Percentiles rank a stretch among this genome's conserved stretches.
Evolutionary conservation across 1,139 yeast species (phyloP).

Genomic region (Geotrichum macrosporum): DNA sequence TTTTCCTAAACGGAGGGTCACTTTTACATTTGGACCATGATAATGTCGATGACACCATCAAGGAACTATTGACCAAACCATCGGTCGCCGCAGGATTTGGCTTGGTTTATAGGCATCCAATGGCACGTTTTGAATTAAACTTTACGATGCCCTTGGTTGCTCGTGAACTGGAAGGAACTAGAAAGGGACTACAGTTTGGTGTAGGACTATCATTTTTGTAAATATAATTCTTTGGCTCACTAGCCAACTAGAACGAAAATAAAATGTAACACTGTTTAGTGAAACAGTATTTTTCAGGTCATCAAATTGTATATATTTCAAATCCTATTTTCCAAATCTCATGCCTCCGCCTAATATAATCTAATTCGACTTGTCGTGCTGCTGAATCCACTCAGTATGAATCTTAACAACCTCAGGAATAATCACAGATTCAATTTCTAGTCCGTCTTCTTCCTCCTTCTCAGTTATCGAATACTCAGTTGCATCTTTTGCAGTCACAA

Average conservation of each 20-base stretch:
- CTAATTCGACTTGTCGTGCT: conserved; percentile 1
- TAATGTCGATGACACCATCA: conserved; percentile 28
- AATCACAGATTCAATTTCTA: conserved; percentile 70
- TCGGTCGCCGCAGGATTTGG: conserved; percentile 59
- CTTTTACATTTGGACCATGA: conserved; percentile 46
- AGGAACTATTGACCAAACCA: conserved; percentile 36
- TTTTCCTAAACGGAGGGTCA: conserved; percentile 71
- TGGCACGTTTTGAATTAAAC: conserved; percentile 87
- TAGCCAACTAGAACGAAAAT: no score
- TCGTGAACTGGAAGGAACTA: conserved; percentile 57
- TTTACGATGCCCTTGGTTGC: conserved; percentile 72
- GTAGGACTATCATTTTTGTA: conserved; percentile 80
- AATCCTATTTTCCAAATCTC: no score
- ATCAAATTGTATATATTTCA: no score
- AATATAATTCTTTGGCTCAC: no score
- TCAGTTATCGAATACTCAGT: conserved; percentile 52
- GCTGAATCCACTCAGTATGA: conserved; percentile 58
- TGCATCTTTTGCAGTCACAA: conserved; percentile 55
- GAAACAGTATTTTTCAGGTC: no score
- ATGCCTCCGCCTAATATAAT: no score
- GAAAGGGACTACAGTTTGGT: conserved; percentile 93
- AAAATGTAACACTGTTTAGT: no score
- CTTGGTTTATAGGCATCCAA: conserved; percentile 73
- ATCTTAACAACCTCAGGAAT: conserved; percentile 66
- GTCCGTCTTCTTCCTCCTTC: conserved; percentile 39